Conservation (phyloP, 805 yeast species). For the Metschnikowia drakensbergensis region DNA sequence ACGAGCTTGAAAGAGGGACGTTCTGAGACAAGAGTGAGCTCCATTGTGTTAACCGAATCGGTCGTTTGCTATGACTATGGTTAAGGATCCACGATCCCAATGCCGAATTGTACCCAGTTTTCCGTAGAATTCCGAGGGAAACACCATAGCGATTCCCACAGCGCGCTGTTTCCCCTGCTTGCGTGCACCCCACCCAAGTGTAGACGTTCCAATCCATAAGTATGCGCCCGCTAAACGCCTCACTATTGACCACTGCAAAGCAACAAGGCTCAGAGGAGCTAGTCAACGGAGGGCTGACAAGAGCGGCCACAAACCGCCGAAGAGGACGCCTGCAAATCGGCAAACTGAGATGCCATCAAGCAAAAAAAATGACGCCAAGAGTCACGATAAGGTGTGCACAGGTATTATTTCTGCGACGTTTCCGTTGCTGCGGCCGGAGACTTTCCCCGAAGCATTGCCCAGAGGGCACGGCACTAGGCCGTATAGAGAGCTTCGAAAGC, state of each 20-base stretch:
- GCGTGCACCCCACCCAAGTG: background rate
- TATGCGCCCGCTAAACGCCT: conserved; percentile 2
- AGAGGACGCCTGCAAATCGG: background rate
- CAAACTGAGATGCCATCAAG: background rate
- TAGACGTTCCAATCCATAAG: background rate
- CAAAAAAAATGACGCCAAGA: background rate
- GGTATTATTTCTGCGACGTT: conserved; percentile 39
- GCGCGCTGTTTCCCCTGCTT: background rate
- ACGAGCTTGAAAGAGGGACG: conserved; percentile 35
- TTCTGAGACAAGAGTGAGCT: conserved; percentile 78
- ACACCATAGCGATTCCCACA: conserved; percentile 4
- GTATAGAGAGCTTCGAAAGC: conserved; percentile 71
- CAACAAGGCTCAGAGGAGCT: conserved; percentile 16
- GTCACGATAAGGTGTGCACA: conserved; percentile 6
- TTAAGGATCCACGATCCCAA: conserved; percentile 54
- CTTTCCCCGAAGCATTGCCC: conserved; percentile 74
- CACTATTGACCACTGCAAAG: conserved; percentile 8
- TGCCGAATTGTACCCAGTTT: conserved; percentile 48
- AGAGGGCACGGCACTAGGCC: conserved; percentile 14
- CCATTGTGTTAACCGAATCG: conserved; percentile 65
- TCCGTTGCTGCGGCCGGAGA: conserved; percentile 76
- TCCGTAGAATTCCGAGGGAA: conserved; percentile 14
- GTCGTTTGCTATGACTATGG: conserved; percentile 75
- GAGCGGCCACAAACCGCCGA: conserved; percentile 6
- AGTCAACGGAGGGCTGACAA: conserved; percentile 5